A percentile compares a stretch with the other conserved stretches of the same genome.
Conservation (phyloP, 495 filamentous ascomycete species). For the Penicillium antarcticum region DNA sequence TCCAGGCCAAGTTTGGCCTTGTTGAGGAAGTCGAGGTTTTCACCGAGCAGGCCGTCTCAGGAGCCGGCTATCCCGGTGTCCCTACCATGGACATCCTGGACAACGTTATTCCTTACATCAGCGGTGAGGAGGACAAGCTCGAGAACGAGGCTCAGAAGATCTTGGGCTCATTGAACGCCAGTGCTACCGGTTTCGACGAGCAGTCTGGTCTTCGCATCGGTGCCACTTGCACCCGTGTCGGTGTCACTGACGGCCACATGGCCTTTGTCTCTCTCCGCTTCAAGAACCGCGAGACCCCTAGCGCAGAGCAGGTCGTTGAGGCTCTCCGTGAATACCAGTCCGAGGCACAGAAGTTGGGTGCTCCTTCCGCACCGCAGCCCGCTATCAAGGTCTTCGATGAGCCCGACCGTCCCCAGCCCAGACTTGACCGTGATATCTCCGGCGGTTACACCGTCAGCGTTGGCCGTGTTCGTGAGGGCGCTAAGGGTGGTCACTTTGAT, state of each 20-base stretch:
- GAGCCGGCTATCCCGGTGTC: conserved; percentile 85
- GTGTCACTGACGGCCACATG: conserved; percentile 81
- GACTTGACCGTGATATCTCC: conserved; percentile 72
- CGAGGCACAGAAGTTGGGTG: conserved; percentile 70
- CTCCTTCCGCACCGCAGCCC: conserved; percentile 69
- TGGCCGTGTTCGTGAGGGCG: conserved; percentile 67
- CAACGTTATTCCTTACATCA: conserved; percentile 82
- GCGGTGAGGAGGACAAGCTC: conserved; percentile 87
- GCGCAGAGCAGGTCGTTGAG: conserved; percentile 62
- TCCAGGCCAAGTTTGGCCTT: conserved; percentile 71
- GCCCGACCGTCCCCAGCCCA: conserved; percentile 77
- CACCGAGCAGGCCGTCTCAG: conserved; percentile 84
- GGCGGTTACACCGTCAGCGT: conserved; percentile 80
- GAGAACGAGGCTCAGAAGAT: conserved; percentile 86
- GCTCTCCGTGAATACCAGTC: conserved; percentile 70
- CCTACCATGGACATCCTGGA: conserved; percentile 71
- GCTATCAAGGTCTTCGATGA: conserved; percentile 79
- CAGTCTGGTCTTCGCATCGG: conserved; percentile 64
- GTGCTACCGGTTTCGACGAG: conserved; percentile 62
- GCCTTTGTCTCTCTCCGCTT: conserved; percentile 79
- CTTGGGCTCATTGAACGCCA: conserved; percentile 62
- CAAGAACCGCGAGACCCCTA: conserved; percentile 50
- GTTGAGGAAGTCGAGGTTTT: conserved; percentile 75
- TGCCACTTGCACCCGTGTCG: conserved; percentile 78
- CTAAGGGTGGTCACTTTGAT: conserved; percentile 74